Evolutionary conservation across 352 stramenopile genomes (phyloP).

Genomic region (Elongisporangium undulatum): DNA sequence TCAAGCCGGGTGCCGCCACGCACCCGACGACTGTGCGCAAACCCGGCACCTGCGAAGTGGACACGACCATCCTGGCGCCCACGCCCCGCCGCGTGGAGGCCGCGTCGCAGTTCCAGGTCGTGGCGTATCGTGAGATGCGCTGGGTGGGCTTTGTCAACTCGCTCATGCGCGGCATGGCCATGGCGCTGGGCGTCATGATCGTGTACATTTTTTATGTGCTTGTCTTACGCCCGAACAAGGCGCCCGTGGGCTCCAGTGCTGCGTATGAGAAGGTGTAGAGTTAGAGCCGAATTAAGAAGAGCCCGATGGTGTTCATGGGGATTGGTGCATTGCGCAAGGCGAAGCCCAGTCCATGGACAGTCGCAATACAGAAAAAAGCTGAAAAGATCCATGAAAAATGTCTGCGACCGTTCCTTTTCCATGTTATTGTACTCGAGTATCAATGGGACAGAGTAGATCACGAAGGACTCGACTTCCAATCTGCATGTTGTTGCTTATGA

Average conservation of each 20-base stretch:
- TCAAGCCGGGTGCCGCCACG: conserved; percentile 31
- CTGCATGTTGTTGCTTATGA: too few relatives aligned
- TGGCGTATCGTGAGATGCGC: conserved; percentile 75
- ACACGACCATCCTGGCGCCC: conserved; percentile 63
- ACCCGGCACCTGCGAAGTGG: conserved; percentile 60
- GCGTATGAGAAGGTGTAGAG: conserved; percentile 79
- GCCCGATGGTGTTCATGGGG: too few relatives aligned
- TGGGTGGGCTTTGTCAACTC: conserved; percentile 81
- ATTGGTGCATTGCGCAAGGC: too few relatives aligned
- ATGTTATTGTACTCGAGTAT: too few relatives aligned
- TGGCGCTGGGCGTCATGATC: conserved; percentile 74
- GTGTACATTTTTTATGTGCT: conserved; percentile 82
- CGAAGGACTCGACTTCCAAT: too few relatives aligned
- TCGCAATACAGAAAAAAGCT: too few relatives aligned
- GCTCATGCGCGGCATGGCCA: conserved; percentile 66
- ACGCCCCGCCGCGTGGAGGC: conserved; percentile 57
- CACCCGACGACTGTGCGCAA: conserved; percentile 59
- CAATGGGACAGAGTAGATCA: too few relatives aligned
- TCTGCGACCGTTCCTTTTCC: too few relatives aligned
- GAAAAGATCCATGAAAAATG: too few relatives aligned
- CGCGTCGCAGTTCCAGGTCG: conserved; percentile 72
- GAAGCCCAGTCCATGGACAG: too few relatives aligned
- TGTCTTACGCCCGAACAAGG: conserved; percentile 46
- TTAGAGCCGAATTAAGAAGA: too few relatives aligned
- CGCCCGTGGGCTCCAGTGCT: conserved; percentile 22